These are phyloP conservation scores for Staphylotrichum longicolle DNA, from an alignment of 495 filamentous ascomycete species.

Conservation along the genomic window DNA sequence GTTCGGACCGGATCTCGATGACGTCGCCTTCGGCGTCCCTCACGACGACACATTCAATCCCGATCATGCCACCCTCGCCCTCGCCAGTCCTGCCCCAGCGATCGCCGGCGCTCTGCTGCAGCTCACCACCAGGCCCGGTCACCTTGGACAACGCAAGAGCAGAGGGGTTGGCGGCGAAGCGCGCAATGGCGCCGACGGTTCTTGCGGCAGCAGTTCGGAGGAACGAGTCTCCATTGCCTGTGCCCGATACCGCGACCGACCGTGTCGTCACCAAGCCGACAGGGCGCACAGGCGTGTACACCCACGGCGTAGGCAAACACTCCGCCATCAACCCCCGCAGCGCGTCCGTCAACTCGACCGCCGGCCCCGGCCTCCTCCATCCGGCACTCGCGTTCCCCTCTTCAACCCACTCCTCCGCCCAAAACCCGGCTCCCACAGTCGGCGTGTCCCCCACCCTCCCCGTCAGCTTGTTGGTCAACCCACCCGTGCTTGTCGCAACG, in stretches of 20 bases:
- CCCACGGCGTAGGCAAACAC: constrained; percentile 48
- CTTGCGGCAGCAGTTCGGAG: constrained; percentile 68
- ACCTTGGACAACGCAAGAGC: constrained; percentile 57
- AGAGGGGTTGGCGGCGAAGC: constrained; percentile 52
- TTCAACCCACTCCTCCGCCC: constrained; percentile 79
- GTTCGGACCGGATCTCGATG: constrained; percentile 41
- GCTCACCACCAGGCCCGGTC: constrained; percentile 67
- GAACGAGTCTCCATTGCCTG: constrained; percentile 89
- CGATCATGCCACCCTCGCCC: constrained; percentile 84
- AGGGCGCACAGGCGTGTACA: constrained; percentile 34
- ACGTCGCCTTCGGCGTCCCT: constrained; percentile 40
- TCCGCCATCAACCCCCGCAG: constrained; percentile 49
- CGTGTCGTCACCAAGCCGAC: constrained; percentile 37
- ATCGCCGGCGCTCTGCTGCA: constrained; percentile 71
- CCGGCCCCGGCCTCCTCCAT: constrained; percentile 30
- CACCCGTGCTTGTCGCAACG: constrained; percentile 82
- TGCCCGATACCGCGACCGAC: constrained; percentile 75
- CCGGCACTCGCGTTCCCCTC: constrained; percentile 19
- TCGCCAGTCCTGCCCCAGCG: constrained; percentile 77
- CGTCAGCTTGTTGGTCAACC: constrained; percentile 83
- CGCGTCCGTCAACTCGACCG: constrained; percentile 40
- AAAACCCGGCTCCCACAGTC: constrained; percentile 81
- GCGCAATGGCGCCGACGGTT: constrained; percentile 68
- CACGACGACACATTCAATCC: constrained; percentile 64
- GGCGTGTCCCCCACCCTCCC: constrained; percentile 88